These are phyloP conservation scores for Ciborinia camelliae DNA, from an alignment of 2,329 filamentous ascomycete genomes.

Conservation along the genomic window DNA sequence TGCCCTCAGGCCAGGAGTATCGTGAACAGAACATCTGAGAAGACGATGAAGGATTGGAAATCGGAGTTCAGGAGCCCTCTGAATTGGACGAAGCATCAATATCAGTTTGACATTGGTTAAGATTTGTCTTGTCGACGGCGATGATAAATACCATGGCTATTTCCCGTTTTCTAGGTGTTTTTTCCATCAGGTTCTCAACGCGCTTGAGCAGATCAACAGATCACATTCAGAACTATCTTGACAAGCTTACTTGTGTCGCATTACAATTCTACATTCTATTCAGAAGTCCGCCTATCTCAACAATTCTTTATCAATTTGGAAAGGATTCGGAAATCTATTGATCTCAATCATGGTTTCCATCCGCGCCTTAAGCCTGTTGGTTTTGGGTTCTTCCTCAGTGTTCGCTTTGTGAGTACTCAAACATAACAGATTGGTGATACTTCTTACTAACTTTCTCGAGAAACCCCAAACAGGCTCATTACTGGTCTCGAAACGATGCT, in stretches of 20 bases:
- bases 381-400: slow-evolving; percentile 3
- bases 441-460: background rate
- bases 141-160: background rate
- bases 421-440: background rate
- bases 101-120: background rate
- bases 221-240: background rate
- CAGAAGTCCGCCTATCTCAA: background rate
- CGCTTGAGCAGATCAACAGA: background rate
- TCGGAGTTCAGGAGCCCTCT: slow-evolving; percentile 5
- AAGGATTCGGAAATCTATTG: background rate
- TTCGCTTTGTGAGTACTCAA: slow-evolving; percentile 7
- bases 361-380: slow-evolving; percentile 1
- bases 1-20: background rate
- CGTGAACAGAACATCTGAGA: background rate
- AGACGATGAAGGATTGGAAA: slow-evolving; percentile 5
- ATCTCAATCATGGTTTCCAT: background rate
- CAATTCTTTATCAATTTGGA: background rate
- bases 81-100: background rate
- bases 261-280: background rate
- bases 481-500: slow-evolving; percentile 12
- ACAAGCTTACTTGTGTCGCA: background rate
- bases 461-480: slow-evolving; percentile 9
- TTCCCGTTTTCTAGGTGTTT: background rate
- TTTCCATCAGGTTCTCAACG: background rate
- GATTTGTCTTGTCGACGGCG: background rate